Evolutionary conservation across 108 stramenopile species (phyloP), one percentile per base, ranked within the genome.

Genomic region (Nitzschia sp.): DNA sequence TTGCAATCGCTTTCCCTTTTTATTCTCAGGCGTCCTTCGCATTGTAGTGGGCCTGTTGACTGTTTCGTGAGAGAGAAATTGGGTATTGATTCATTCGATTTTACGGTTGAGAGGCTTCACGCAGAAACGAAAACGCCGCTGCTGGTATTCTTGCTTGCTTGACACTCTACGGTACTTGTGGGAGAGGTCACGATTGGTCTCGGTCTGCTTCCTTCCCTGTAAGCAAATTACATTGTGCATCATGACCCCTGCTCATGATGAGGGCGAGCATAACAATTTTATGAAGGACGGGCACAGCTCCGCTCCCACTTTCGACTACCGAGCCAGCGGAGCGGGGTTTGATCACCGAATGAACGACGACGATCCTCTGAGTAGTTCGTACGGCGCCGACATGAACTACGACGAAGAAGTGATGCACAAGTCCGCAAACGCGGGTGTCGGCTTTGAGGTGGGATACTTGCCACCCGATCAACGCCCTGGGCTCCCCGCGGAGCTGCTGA

Each of bases 381-480:
- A 61, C 22, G 38, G 60, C 36, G 16, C 28, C 15, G n/a, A 13
- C 15, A 16, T 34, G 2, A 38, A 25, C 36, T 25, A 61, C 11
- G 60, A 61, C n/a, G 21, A 38, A 5, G 19, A 50, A n/a, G 17
- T 19, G 36, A 41, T 34, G 55, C 55, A 11, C 48, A 56, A 32
- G 55, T 30, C 55, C 17, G 28, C 30, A 15, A 25, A 36, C 1
- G 60, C 19, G 33, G 21, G 16, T 8, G 26, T 61, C 1, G 70
- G 67, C 6, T 46, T 76, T 35, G 75, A 76, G 61, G 41, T 68
- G 23, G 57, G 66, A 16, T 76, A 67, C 46, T 21, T 76, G 4
- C 45, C 67, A 30, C 67, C 75, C 1, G 75, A 76, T 41, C 66
- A 76, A 63, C 57, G 75, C 2, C 57, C 75, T 8, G 58, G 65